phyloP scores from a whole-genome alignment of 2,329 filamentous ascomycete genomes.

The Stachybotrys chartarum region DNA sequence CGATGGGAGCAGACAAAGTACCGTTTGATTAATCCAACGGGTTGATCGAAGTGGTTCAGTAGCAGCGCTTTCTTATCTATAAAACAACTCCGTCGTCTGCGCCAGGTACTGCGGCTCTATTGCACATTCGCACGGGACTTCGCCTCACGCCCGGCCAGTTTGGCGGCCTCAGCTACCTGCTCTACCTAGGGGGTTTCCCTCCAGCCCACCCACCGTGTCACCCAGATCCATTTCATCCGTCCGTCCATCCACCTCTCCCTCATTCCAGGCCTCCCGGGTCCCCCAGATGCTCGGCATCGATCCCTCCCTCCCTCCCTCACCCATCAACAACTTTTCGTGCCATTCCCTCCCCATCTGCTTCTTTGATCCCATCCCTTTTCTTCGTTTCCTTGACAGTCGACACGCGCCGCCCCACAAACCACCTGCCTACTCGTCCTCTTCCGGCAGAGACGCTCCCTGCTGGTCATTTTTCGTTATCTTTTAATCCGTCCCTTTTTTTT shows the following conservation, averaged over 20 bases:
- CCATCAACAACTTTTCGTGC: background rate
- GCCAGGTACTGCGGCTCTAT: too few species aligned
- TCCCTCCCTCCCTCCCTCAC: background rate
- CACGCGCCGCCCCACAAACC: too few species aligned
- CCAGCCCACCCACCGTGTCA: background rate
- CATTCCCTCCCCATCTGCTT: background rate
- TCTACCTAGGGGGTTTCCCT: background rate
- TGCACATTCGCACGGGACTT: too few species aligned
- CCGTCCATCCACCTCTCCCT: background rate
- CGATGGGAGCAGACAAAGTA: too few species aligned
- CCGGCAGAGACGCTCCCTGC: too few species aligned
- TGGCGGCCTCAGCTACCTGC: background rate
- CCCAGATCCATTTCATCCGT: background rate
- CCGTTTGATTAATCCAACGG: too few species aligned
- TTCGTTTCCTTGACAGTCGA: background rate
- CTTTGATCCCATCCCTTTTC: background rate
- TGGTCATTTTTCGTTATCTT: too few species aligned
- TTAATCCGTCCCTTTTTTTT: background rate
- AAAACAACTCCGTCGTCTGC: too few species aligned
- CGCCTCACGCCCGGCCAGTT: too few species aligned
- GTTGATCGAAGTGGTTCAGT: too few species aligned
- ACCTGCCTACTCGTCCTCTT: too few species aligned
- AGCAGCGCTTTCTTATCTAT: too few species aligned
- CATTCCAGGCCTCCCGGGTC: background rate
- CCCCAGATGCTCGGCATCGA: background rate